Base-by-base conservation (phyloP, 208 protist species). In the Strigomonas culicis region DNA sequence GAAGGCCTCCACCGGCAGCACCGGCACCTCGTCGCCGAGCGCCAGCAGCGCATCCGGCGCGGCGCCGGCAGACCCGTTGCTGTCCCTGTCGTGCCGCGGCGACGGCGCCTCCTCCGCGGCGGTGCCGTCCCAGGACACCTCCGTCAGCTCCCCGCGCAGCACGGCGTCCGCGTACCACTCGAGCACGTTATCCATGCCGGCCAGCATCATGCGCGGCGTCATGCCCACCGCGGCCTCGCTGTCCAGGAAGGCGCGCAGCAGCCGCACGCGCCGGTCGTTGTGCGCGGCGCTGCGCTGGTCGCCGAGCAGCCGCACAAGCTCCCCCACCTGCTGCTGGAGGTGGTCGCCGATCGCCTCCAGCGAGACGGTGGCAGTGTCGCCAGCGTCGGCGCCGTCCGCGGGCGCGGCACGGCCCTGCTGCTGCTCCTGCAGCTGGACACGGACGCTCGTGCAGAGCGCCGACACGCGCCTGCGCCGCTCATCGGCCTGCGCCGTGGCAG, bases 121-220 rank as follows among this genome's bases (percentile, higher is more conserved):
- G n/a, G n/a, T n/a, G n/a, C n/a, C n/a, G n/a, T n/a, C n/a, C n/a
- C n/a, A n/a, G n/a, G n/a, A n/a, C n/a, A n/a, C n/a, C n/a, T n/a
- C n/a, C n/a, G n/a, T n/a, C n/a, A n/a, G n/a, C n/a, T n/a, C n/a
- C n/a, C n/a, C n/a, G n/a, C n/a, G n/a, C n/a, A 10, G 24, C 13
- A 55, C 10, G 10, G 25, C 7, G 10, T 21, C 7, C 8, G n/a
- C 24, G n/a, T 24, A 55, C n/a, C 27, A 55, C 30, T 34, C 4
- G 10, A 58, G 3, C 24, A 77, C 44, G 11, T 56, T 31, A 0
- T 77, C 68, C n/a, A 93, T 24, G 8, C 86, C 86, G 1, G 71
- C 55, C n/a, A 83, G 50, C 10, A 93, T 71, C 75, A 83, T 84
- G n/a, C 67, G 36, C 32, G 80, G 77, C 0, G 86, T 93, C 55